These are phyloP conservation scores for Blastobotrys attinorum DNA, from an alignment of 805 yeast genomes.

Conservation along the genomic window DNA sequence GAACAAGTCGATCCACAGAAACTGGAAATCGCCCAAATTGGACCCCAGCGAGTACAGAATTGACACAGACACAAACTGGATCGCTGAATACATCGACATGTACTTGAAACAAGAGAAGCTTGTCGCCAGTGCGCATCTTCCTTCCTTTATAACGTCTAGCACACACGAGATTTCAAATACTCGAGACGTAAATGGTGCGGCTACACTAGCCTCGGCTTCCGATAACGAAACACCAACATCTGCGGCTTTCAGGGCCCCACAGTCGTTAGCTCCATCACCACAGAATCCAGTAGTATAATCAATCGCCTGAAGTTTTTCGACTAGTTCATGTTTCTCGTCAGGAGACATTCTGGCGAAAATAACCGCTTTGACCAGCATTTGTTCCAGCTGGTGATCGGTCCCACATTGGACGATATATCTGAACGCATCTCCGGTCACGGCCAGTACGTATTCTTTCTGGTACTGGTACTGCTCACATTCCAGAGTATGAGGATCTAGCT, in stretches of 20 bases:
- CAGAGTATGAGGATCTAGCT: constrained; percentile 58
- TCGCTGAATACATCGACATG: constrained; percentile 95
- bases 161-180: constrained; percentile 90
- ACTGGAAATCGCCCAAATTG: constrained; percentile 94
- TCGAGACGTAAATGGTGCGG: constrained; percentile 95
- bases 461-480: too few relatives aligned
- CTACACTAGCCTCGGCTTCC: constrained; percentile 97
- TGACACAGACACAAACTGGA: constrained; percentile 84
- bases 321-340: constrained; percentile 94
- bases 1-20: constrained; percentile 84
- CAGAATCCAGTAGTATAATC: constrained; percentile 96
- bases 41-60: constrained; percentile 82
- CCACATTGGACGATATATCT: constrained; percentile 53
- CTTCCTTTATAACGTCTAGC: constrained; percentile 83
- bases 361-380: constrained; percentile 63
- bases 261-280: constrained; percentile 99
- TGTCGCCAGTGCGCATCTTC: constrained; percentile 90
- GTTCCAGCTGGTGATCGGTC: constrained; percentile 36
- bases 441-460: constrained; percentile 52
- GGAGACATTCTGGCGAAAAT: constrained; percentile 98
- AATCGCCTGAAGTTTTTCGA: constrained; percentile 70
- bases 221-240: constrained; percentile 94
- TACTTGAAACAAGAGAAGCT: constrained; percentile 95
- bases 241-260: constrained; percentile 97
- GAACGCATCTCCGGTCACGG: constrained; percentile 90